phyloP scores from a whole-genome alignment of 2,329 filamentous ascomycete genomes.

The Penicillium sp. region DNA sequence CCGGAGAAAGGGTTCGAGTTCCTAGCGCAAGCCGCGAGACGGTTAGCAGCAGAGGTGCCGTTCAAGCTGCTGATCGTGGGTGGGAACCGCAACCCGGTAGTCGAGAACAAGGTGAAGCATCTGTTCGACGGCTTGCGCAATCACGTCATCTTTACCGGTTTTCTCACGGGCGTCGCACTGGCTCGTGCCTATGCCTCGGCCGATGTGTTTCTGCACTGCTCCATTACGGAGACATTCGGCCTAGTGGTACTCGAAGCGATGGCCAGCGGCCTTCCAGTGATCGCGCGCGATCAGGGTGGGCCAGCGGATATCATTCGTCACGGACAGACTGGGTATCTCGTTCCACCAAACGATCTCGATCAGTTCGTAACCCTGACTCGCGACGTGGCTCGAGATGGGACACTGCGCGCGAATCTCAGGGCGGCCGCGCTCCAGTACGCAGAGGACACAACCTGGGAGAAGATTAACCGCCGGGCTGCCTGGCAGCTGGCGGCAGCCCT shows the following conservation, averaged over 20 bases:
- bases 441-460: conserved; percentile 63
- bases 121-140: conserved; percentile 53
- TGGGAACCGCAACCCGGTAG: conserved; percentile 59
- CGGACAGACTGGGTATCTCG: conserved; percentile 56
- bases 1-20: conserved; percentile 69
- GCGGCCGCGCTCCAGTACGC: conserved; percentile 52
- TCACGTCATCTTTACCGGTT: conserved; percentile 62
- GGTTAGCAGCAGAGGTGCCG: conserved; percentile 51
- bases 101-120: conserved; percentile 58
- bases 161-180: conserved; percentile 56
- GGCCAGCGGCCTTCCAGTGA: conserved; percentile 64
- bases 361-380: conserved; percentile 54
- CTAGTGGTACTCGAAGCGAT: conserved; percentile 66
- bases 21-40: conserved; percentile 52
- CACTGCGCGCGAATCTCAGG: conserved; percentile 46
- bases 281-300: conserved; percentile 64
- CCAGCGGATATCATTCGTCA: conserved; percentile 63
- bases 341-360: conserved; percentile 56
- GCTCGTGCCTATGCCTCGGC: conserved; percentile 63
- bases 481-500: conserved; percentile 55
- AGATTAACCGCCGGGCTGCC: conserved; percentile 65
- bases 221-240: conserved; percentile 66
- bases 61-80: conserved; percentile 65
- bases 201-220: conserved; percentile 67
- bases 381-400: conserved; percentile 46